Evolutionary conservation across 1,284 basidiomycete species (phyloP).

Genomic region (Puccinia horiana): DNA sequence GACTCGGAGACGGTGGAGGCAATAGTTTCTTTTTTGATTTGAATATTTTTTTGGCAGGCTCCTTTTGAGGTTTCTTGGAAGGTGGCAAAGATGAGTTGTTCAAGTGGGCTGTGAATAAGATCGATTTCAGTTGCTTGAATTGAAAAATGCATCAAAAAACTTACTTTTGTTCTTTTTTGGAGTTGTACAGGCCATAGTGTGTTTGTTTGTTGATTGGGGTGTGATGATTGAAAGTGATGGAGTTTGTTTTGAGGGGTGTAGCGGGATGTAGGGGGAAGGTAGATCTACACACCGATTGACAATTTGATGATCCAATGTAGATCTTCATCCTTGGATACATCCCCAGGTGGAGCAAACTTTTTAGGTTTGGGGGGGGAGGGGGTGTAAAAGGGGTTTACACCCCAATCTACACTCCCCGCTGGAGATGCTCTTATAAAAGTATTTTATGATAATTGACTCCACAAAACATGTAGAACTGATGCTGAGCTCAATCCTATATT

Average conservation of each 20-base stretch:
- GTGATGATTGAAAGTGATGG: background rate
- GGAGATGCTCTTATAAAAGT: conserved; percentile 9
- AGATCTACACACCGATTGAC: background rate
- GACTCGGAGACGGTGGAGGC: background rate
- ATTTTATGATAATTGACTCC: too few species aligned
- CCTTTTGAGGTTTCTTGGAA: background rate
- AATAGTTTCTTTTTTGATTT: background rate
- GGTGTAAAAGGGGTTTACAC: background rate
- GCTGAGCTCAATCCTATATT: too few species aligned
- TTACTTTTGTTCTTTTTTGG: too few species aligned
- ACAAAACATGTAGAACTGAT: too few species aligned
- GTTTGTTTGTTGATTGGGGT: background rate
- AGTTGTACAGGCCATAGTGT: too few species aligned
- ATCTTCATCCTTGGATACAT: background rate
- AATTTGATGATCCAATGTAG: background rate
- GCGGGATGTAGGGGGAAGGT: background rate
- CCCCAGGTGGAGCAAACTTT: background rate
- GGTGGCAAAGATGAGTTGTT: background rate
- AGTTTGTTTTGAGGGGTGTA: background rate
- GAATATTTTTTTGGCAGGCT: background rate
- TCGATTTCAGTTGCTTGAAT: background rate
- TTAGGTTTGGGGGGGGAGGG: background rate
- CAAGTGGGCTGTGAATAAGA: background rate
- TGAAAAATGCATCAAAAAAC: too few species aligned
- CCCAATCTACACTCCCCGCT: background rate